Evolutionary conservation across 305 asterid genomes (phyloP), one percentile per base, ranked within the genome.

Genomic region (Fraxinus paxiana): DNA sequence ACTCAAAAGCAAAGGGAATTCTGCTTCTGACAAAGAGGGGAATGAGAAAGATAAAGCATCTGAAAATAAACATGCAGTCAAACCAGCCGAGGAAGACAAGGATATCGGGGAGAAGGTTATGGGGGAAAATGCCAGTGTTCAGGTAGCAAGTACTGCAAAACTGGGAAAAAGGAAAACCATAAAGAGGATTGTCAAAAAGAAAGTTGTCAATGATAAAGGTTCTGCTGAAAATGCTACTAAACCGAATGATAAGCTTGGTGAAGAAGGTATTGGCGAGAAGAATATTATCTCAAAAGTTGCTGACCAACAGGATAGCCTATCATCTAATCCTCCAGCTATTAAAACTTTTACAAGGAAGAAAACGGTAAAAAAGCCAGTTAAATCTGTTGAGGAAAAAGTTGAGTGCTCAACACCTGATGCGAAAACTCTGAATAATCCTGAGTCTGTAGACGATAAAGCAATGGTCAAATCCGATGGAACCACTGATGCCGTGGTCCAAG

Each of bases 121-220:
- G 18, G 91, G 54, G 79, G 96, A 65, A 79, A 83, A 84, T 75
- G 72, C 89, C 8, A 73, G 77, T 84, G 84, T 82, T 63, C 91
- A 76, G 87, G 77, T 86, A 67, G 83, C 89, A 76, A 87, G 81
- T 83, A 85, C 83, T 77, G 83, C 86, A 71, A 91, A 89, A 88
- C 67, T 90, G 76, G 96, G 86, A 79, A 96, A 96, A 85, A 96
- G 90, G 92, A 96, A 91, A 86, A 90, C 95, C 75, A 82, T 95
- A 70, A 95, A 87, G 90, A 92, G 91, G 86, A 86, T 95, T 85
- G 92, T 95, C 80, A 95, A 92, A 86, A 91, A 85, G 86, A 94
- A 89, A 82, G 92, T 90, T 81, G 84, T 88, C 26, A 82, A 85
- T 48, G 92, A 87, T 82, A 92, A 89, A 84, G 91, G 81, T 35